Base-by-base conservation (phyloP, 441 rosid genomes). In the Pelargonium myrrhifolium region DNA sequence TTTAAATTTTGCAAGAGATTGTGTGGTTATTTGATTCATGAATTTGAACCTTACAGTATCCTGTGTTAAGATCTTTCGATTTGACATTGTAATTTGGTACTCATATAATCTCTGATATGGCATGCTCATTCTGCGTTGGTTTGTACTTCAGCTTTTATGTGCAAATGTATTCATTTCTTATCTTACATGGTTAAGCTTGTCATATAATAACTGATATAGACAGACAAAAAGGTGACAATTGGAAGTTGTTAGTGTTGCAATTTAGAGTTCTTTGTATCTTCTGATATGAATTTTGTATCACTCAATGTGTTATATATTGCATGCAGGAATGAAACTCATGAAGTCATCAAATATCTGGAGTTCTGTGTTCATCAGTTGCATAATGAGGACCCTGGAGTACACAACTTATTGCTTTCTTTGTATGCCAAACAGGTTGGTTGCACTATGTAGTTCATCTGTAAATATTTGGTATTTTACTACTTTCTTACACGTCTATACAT, bases 331-430 rank as follows among this genome's bases (percentile, higher is more conserved):
- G 99, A 95, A 84, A 90, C 96, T 65, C 98, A 95, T 75, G 98
- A 95, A 88, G 97, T 95, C 71, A 90, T 95, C 74, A 95, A 92
- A 83, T 95, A 89, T 77, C 79, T 95, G 78, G 98, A 95, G 74
- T 95, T 90, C 74, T 90, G 96, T 72, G 97, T 90, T 72, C 95
- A 95, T 72, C 86, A 78, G 77, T 77, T 89, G 86, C 91, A 90
- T 77, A 92, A 87, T 71, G 97, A 95, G 89, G 99, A 95, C 85
- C 92, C 97, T 67, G 99, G 98, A 73, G 80, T 89, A 75, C 99
- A 95, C 83, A 95, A 92, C 79, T 81, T 95, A 80, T 87, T 95
- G 81, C 92, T 95, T 61, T 92, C 97, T 72, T 79, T 95, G 77
- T 95, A 92, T 83, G 97, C 99, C 74, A 87, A 89, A 83, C 98